phyloP scores from a whole-genome alignment of 208 protist species.

The Leishmania aethiopica region DNA sequence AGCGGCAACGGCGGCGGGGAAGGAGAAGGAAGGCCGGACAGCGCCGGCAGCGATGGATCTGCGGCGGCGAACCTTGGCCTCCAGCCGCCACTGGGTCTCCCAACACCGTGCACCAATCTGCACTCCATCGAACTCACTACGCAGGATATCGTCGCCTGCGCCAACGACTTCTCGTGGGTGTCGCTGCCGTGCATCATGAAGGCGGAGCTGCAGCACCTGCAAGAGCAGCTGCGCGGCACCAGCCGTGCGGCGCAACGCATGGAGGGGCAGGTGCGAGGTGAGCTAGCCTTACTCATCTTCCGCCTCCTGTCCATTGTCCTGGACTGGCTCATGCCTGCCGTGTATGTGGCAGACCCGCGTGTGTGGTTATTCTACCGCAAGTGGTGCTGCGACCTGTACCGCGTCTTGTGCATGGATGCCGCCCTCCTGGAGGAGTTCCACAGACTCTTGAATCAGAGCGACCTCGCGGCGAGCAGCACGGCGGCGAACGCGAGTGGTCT shows the following conservation, averaged over 20 bases:
- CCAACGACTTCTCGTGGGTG: constrained; percentile 33
- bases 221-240: constrained; percentile 17
- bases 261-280: constrained; percentile 63
- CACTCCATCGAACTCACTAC: constrained; percentile 11
- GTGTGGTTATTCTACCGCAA: constrained; percentile 78
- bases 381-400: constrained; percentile 85
- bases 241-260: constrained; percentile 22
- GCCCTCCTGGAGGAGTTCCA: constrained; percentile 65
- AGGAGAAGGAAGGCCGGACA: background rate
- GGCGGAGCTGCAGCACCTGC: constrained; percentile 32
- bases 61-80: background rate
- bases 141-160: constrained; percentile 27
- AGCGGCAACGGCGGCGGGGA: constrained; percentile 5
- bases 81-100: background rate
- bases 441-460: constrained; percentile 38
- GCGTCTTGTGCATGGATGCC: constrained; percentile 60
- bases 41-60: constrained; percentile 1
- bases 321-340: constrained; percentile 81
- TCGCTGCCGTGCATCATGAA: constrained; percentile 29
- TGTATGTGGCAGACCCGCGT: constrained; percentile 56
- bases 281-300: constrained; percentile 78
- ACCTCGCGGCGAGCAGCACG: constrained; percentile 15
- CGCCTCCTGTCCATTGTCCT: constrained; percentile 73
- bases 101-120: background rate
- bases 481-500: background rate